Evolutionary conservation across 1,284 basidiomycete genomes (phyloP), one percentile per base, ranked within the genome.

Genomic region (Sporisorium exsertum): DNA sequence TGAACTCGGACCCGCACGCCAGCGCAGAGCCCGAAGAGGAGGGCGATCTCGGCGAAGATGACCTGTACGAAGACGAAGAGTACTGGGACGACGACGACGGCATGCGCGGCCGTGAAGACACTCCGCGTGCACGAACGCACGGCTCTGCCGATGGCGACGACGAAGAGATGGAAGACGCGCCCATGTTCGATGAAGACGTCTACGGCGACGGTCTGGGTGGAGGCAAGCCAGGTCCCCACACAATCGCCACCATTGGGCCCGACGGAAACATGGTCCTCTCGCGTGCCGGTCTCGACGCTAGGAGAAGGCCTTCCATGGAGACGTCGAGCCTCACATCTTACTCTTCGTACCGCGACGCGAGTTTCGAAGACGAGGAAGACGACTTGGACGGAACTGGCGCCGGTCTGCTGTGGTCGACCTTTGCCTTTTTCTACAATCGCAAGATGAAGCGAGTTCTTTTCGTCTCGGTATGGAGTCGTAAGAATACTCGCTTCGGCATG

Each of bases 401-500:
- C n/a, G 92, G 94, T 5, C 88, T 98, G 64, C 88, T 98, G 7
- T 98, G 95, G 96, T 94, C 93, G 37, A 95, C 94, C 16, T 94
- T 97, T 85, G 97, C 94, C 90, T 97, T 99, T 88, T 97, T 99
- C 88, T 89, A 95, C 85, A 97, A 95, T 88, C 90, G 92, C 84
- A 96, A 94, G 81, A 87, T 87, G 76, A 98, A 97, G 88, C 91
- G 96, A 22, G 91, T 99, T 80, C 86, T 99, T 55, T 98, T 97
- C 86, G 90, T 97, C 67, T 93, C 94, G 0, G 91, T 94, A 8
- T 97, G 94, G 94, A 93, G 94, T n/a, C 90, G 92, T 42, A 92
- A 92, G 58, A 90, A 89, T 42, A 45, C 78, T 29, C 65, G 73
- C 24, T 71, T 70, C 24, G 78, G 78, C 50, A 65, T 68, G 55